These are phyloP conservation scores for Fusarium incarnatum DNA, from an alignment of 2,329 filamentous ascomycete genomes.

Conservation along the genomic window DNA sequence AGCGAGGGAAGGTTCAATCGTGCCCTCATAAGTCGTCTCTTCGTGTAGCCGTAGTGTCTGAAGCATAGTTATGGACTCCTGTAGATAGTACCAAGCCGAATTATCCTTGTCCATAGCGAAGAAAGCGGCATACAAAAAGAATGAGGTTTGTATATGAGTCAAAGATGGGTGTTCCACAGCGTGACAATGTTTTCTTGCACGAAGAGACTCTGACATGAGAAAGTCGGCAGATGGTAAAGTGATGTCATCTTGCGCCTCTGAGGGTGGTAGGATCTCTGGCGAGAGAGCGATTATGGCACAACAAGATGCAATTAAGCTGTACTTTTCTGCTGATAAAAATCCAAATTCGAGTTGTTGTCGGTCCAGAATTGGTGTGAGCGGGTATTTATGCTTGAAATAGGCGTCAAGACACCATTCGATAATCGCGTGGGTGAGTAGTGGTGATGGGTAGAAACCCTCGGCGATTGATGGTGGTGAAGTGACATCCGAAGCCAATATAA, in stretches of 20 bases:
- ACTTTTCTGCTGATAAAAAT: constrained; percentile 34
- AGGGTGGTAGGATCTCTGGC: constrained; percentile 42
- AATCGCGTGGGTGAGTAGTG: constrained; percentile 21
- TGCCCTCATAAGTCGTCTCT: constrained; percentile 40
- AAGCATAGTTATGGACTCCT: constrained; percentile 48
- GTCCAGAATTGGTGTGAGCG: constrained; percentile 50
- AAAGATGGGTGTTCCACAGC: constrained; percentile 46
- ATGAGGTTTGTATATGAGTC: constrained; percentile 48
- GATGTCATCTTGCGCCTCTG: constrained; percentile 3
- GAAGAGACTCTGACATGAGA: constrained; percentile 46
- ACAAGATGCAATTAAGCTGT: constrained; percentile 45
- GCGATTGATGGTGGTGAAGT: fast-evolving
- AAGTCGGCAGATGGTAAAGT: constrained; percentile 37
- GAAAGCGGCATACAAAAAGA: constrained; percentile 49
- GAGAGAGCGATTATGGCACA: constrained; percentile 48
- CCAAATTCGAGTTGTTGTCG: constrained; percentile 30
- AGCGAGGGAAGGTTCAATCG: constrained; percentile 3
- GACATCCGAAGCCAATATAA: fast-evolving
- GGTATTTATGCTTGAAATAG: constrained; percentile 52
- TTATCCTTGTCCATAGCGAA: constrained; percentile 50
- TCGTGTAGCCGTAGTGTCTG: constrained; percentile 48
- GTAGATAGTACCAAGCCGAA: constrained; percentile 50
- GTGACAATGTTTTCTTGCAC: constrained; percentile 43
- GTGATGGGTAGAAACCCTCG: neutral
- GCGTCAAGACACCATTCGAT: constrained; percentile 47